A percentile compares a stretch with the other conserved stretches of the same genome.
phyloP scores from a whole-genome alignment of 805 yeast species.

The Yamadazyma philogaea region DNA sequence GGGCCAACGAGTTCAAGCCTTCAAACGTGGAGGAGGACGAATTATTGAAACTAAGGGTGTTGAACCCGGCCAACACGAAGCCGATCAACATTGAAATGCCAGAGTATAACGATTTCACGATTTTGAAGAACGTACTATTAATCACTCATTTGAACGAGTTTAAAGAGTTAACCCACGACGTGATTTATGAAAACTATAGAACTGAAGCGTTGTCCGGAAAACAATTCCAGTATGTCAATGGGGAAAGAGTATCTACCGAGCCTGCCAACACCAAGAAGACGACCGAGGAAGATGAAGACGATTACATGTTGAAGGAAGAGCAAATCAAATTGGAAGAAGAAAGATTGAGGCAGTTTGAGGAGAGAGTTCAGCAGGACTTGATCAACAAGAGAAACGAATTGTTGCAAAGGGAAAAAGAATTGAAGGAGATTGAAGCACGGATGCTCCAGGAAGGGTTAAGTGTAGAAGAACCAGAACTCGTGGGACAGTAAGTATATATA shows the following conservation, averaged over 20 bases:
- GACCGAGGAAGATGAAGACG: constrained; percentile 13
- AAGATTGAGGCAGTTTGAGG: constrained; percentile 80
- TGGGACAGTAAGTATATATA: neutral
- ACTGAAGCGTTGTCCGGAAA: constrained; percentile 78
- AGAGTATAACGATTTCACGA: constrained; percentile 73
- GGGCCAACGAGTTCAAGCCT: constrained; percentile 61
- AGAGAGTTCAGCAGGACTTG: constrained; percentile 83
- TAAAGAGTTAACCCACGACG: constrained; percentile 85
- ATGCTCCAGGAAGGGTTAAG: constrained; percentile 55
- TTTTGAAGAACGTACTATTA: constrained; percentile 73
- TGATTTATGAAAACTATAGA: constrained; percentile 84
- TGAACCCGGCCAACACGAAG: constrained; percentile 47
- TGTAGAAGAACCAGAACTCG: constrained; percentile 25
- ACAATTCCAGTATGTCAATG: constrained; percentile 36
- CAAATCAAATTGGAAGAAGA: constrained; percentile 88
- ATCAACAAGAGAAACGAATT: constrained; percentile 78
- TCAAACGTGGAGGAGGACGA: constrained; percentile 34
- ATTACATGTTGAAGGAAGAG: constrained; percentile 68
- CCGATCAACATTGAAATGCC: constrained; percentile 66
- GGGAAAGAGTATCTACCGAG: constrained; percentile 9
- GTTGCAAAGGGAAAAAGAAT: constrained; percentile 78
- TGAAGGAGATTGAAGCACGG: constrained; percentile 75
- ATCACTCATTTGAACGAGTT: constrained; percentile 84
- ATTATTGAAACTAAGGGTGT: constrained; percentile 51
- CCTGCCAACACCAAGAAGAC: constrained; percentile 9